These are phyloP conservation scores for Orbilia brochopaga DNA, from an alignment of 2,329 filamentous ascomycete genomes.

Conservation along the genomic window DNA sequence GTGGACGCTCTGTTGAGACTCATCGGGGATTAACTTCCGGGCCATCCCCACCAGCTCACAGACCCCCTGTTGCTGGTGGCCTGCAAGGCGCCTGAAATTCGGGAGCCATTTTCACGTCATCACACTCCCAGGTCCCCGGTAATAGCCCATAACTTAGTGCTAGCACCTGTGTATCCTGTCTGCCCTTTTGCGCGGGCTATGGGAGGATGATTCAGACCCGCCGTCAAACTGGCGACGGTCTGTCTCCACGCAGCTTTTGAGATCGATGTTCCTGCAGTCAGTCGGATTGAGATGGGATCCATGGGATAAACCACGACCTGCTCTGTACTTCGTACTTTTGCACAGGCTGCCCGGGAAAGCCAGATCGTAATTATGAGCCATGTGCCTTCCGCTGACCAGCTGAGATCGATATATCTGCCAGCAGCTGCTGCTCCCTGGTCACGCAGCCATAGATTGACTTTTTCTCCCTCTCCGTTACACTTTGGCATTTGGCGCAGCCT, in stretches of 20 bases:
- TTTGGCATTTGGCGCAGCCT: conserved; percentile 4
- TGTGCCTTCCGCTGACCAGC: conserved; percentile 1
- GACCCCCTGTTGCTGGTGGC: conserved; percentile 1
- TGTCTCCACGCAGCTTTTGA: too few species aligned
- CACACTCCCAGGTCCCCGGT: conserved; percentile 5
- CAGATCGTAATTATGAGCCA: background rate
- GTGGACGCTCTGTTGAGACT: background rate
- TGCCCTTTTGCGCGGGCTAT: background rate
- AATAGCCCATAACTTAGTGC: background rate
- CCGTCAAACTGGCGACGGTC: background rate
- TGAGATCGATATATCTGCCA: conserved; percentile 3
- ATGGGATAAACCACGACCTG: too few species aligned
- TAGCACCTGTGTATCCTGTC: background rate
- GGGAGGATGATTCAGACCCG: conserved; percentile 1
- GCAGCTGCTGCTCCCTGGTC: background rate
- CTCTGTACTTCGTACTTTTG: too few species aligned
- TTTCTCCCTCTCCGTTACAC: background rate
- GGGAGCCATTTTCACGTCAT: conserved; percentile 8
- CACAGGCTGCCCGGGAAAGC: too few species aligned
- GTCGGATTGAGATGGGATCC: too few species aligned
- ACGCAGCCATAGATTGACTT: background rate
- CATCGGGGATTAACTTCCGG: conserved; percentile 8
- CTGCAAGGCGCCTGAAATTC: conserved; percentile 8
- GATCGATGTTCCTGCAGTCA: too few species aligned
- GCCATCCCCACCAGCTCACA: background rate